Evolutionary conservation across 768 basidiomycete genomes (phyloP).

Genomic region (Suillus plorans): DNA sequence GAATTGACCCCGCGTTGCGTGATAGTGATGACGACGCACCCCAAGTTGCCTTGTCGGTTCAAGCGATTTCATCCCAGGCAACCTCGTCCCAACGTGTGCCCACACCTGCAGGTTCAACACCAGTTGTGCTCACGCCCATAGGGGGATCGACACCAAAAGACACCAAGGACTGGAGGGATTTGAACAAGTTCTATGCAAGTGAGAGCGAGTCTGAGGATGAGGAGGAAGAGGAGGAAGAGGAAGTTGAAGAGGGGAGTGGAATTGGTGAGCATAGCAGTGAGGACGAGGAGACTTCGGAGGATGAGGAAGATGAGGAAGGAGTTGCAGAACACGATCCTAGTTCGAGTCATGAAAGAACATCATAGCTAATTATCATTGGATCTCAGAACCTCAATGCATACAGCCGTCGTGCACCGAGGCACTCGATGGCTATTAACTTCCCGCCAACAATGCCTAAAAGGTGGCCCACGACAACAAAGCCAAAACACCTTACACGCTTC

Average conservation of each 20-base stretch:
- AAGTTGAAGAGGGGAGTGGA: constrained; percentile 22
- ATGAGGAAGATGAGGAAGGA: constrained; percentile 22
- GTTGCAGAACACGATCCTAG: background rate
- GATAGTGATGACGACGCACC: constrained; percentile 59
- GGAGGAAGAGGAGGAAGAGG: constrained; percentile 29
- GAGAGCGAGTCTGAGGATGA: constrained; percentile 30
- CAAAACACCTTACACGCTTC: background rate
- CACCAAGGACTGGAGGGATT: constrained; percentile 52
- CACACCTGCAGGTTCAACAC: constrained; percentile 35
- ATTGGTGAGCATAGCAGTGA: constrained; percentile 25
- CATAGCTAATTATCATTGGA: background rate
- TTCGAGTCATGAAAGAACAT: background rate
- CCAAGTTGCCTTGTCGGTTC: constrained; percentile 5
- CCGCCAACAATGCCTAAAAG: background rate
- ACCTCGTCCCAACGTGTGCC: constrained; percentile 25
- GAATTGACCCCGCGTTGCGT: constrained; percentile 75
- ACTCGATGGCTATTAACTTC: background rate
- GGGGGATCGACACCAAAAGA: constrained; percentile 45
- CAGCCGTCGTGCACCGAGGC: background rate
- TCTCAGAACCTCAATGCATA: background rate
- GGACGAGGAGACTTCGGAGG: constrained; percentile 30
- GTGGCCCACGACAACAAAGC: background rate
- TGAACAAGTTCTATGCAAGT: constrained; percentile 75
- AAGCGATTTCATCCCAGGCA: constrained; percentile 42
- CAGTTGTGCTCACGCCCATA: constrained; percentile 59